These are phyloP conservation scores for Boletus sp. DNA, from an alignment of 768 basidiomycete species.

Conservation along the genomic window DNA sequence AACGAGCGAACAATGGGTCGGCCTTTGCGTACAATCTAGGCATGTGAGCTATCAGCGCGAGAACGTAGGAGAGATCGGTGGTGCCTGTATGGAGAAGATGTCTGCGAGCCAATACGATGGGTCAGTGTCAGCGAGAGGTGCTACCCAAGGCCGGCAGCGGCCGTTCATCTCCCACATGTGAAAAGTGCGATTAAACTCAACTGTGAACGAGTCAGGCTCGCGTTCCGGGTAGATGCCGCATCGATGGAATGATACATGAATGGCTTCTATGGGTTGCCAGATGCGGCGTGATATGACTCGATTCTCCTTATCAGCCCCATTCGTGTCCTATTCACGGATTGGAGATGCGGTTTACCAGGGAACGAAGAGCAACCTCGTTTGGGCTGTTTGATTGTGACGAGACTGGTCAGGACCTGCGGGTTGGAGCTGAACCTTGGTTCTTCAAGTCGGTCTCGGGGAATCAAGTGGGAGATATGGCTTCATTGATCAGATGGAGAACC, in stretches of 20 bases:
- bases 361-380: neutral
- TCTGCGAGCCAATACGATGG: neutral
- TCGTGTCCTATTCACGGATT: neutral
- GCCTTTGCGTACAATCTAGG: conserved; percentile 3
- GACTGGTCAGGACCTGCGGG: neutral
- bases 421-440: conserved; percentile 2
- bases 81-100: neutral
- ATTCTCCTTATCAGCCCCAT: conserved; percentile 14
- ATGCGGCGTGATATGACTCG: conserved; percentile 15
- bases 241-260: conserved; percentile 8
- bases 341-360: neutral
- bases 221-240: too few species aligned
- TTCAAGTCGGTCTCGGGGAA: conserved; percentile 6
- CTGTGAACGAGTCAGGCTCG: conserved; percentile 8
- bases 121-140: neutral
- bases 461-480: neutral
- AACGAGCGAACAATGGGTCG: conserved; percentile 21
- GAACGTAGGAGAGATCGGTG: neutral
- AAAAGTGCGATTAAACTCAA: conserved; percentile 11
- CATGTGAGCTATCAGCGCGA: conserved; percentile 13
- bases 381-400: conserved; percentile 6
- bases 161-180: conserved; percentile 9
- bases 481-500: conserved; percentile 5
- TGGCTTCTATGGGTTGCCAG: conserved; percentile 10
- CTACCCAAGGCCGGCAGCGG: neutral